These are phyloP conservation scores for Notholithocarpus densiflorus DNA, from an alignment of 306 rosid genomes.

Conservation along the genomic window DNA sequence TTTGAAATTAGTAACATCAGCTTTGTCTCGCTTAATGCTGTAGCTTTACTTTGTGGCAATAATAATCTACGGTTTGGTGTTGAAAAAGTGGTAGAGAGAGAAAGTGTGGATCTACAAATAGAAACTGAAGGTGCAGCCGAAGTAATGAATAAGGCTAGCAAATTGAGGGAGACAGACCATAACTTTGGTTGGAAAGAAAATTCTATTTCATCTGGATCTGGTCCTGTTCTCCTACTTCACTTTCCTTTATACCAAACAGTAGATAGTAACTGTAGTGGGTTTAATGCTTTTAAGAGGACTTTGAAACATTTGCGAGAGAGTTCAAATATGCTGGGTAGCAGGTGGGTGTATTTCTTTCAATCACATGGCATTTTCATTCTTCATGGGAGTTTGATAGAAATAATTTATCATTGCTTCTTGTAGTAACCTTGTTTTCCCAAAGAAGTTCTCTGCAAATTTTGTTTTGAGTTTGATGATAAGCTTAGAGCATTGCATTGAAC, in stretches of 20 bases:
- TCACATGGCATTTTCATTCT: background rate
- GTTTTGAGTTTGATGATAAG: background rate
- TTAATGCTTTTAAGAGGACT: slow-evolving; percentile 13
- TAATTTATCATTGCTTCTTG: background rate
- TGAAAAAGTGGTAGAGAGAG: slow-evolving; percentile 63
- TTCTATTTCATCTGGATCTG: slow-evolving; percentile 43
- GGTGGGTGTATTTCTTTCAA: slow-evolving; percentile 40
- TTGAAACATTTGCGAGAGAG: slow-evolving; percentile 14
- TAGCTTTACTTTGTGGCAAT: slow-evolving; percentile 58
- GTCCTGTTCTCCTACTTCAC: slow-evolving; percentile 64
- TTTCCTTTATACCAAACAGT: slow-evolving; percentile 40
- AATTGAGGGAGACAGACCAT: slow-evolving; percentile 15
- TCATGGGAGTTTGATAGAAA: slow-evolving; percentile 2
- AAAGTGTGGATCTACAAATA: slow-evolving; percentile 37
- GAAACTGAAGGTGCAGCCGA: slow-evolving; percentile 17
- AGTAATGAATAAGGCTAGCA: background rate
- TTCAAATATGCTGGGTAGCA: slow-evolving; percentile 26
- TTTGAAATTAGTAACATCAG: slow-evolving; percentile 58
- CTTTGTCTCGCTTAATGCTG: slow-evolving; percentile 58
- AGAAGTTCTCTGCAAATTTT: background rate
- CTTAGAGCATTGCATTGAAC: background rate
- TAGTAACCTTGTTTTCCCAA: background rate
- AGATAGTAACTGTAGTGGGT: slow-evolving; percentile 14
- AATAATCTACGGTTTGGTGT: slow-evolving; percentile 53
- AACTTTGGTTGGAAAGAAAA: slow-evolving; percentile 44